phyloP scores from a whole-genome alignment of 441 rosid genomes.

The Euphorbia celastroides region DNA sequence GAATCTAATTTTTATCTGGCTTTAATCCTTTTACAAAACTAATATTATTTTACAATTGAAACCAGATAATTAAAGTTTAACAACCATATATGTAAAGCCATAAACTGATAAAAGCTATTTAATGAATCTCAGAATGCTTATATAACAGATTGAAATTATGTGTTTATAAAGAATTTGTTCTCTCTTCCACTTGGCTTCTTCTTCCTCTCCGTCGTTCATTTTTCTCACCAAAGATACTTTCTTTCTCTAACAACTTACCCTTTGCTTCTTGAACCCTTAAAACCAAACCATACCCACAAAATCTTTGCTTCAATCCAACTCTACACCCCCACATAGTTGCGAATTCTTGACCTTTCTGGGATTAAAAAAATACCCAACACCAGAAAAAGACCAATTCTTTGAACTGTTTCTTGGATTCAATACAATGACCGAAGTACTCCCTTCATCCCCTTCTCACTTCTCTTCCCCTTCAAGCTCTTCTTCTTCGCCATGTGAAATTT shows the following conservation, averaged over 20 bases:
- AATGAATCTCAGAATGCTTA: background rate
- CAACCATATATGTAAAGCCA: background rate
- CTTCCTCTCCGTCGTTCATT: slow-evolving; percentile 5
- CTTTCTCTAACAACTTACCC: background rate
- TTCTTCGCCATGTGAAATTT: slow-evolving; percentile 31
- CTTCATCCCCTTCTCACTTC: slow-evolving; percentile 70
- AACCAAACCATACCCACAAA: slow-evolving; percentile 41
- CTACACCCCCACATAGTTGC: slow-evolving; percentile 35
- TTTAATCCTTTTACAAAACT: no score
- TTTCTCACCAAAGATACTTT: slow-evolving; percentile 16
- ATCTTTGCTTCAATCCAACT: slow-evolving; percentile 80
- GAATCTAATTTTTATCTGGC: background rate
- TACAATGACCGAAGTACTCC: slow-evolving; percentile 76
- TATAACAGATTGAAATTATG: background rate
- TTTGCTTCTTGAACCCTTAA: slow-evolving; percentile 38
- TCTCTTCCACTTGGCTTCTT: background rate
- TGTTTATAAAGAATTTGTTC: background rate
- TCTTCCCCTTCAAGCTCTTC: slow-evolving; percentile 91
- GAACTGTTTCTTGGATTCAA: slow-evolving; percentile 23
- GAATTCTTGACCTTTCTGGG: slow-evolving; percentile 18
- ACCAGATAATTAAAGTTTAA: background rate
- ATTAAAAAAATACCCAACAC: slow-evolving; percentile 10
- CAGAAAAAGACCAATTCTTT: slow-evolving; percentile 34
- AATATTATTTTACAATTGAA: background rate
- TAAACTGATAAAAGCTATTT: background rate